Base-by-base conservation (phyloP, 768 basidiomycete species). In the Pleurotus platypus region DNA sequence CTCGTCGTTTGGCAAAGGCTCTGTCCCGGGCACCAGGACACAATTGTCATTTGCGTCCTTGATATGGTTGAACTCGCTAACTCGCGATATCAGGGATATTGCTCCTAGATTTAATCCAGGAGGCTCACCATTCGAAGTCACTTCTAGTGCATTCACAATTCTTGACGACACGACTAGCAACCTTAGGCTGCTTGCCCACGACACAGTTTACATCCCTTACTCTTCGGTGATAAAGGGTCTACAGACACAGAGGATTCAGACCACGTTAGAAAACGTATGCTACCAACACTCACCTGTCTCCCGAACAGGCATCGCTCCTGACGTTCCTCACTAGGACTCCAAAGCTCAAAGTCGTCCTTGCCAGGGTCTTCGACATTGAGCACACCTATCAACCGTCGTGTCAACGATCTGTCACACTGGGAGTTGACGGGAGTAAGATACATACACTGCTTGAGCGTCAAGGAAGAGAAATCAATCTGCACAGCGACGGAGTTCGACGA, bases 301-400 rank as follows among this genome's bases (percentile, higher is more conserved):
- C 97, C 97, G 62, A 98, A 99, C 24, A 98, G 73, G 71, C 97
- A 99, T 6, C 76, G 75, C 66, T 98, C 94, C 35, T 81, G 74
- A n/a, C 97, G 84, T 46, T 86, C 86, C 66, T 95, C 89, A 57
- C 90, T 92, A 0, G 96, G 97, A 67, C 90, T 94, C 97, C 97
- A 98, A 1, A 97, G 73, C 68, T 98, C 95, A 67, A 98, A 98
- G 72, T 99, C 97, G 66, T 98, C 95, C 39, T 87, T 74, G 15
- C 78, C 80, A 5, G 94, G 87, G 64, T 97, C 74, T 1, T 93
- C 80, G 4, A 80, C 50, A 58, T 79, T 82, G 46, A 95, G 72
- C 1, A 77, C 72, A 69, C 95, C 94, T 96, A 59, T 1, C 60
- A 38, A 13, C 26, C 22, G 57, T 8, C 59, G 5, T 20, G 20